Conservation (phyloP, 148 eudicot species). For the Diospyros lotus region DNA sequence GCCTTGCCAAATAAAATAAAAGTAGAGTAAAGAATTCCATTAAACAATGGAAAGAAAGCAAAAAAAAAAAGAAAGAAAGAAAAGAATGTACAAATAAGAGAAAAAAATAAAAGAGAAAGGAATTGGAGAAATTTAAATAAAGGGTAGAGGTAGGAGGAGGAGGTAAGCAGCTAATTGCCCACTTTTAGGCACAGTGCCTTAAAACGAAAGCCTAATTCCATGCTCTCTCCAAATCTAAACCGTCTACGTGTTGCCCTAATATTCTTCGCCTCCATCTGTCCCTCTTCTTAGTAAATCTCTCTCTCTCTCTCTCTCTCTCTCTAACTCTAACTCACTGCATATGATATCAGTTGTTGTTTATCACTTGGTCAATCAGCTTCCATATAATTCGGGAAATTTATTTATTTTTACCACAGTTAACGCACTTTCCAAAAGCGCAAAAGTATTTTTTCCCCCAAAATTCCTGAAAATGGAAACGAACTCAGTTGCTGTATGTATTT, state of each 20-base stretch:
- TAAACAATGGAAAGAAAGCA: too few species aligned
- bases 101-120: too few species aligned
- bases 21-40: too few species aligned
- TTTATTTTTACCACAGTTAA: not conserved
- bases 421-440: not conserved
- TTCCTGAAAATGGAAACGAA: not conserved
- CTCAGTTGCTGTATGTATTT: not conserved
- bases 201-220: too few species aligned
- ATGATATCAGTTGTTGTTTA: not conserved
- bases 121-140: too few species aligned
- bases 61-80: too few species aligned
- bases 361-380: slow-evolving; percentile 2
- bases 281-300: not conserved
- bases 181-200: too few species aligned
- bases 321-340: too few species aligned
- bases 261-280: slow-evolving; percentile 4
- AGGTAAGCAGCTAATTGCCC: too few species aligned
- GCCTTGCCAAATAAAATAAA: too few species aligned
- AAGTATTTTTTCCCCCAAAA: not conserved
- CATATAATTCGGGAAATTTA: not conserved
- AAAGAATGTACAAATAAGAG: too few species aligned
- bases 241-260: not conserved
- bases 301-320: slow-evolving; percentile 1
- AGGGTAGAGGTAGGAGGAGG: too few species aligned
- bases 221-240: not conserved